Percentiles rank a stretch among this genome's conserved stretches.
Conservation (phyloP, 2,329 filamentous ascomycete species). For the Thyridium curvatum region DNA sequence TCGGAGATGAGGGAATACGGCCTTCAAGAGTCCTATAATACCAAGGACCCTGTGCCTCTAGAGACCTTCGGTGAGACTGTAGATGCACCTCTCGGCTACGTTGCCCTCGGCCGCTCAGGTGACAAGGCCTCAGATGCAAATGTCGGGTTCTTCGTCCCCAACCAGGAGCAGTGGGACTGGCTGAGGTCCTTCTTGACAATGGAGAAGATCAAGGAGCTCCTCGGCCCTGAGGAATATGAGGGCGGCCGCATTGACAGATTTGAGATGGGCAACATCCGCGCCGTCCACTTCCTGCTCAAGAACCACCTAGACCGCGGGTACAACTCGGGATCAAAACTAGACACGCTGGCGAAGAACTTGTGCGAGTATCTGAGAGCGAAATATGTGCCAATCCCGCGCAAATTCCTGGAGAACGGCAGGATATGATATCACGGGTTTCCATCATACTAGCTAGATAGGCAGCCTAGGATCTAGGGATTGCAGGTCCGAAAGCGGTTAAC, state of each 20-base stretch:
- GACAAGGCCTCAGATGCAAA: slow-evolving; percentile 30
- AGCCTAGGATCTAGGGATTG: too few species aligned
- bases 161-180: slow-evolving; percentile 36
- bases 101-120: slow-evolving; percentile 18
- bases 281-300: slow-evolving; percentile 5
- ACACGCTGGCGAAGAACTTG: slow-evolving; percentile 18
- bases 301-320: slow-evolving; percentile 7
- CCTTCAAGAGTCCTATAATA: slow-evolving; percentile 4
- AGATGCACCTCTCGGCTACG: slow-evolving; percentile 4
- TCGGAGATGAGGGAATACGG: slow-evolving; percentile 2
- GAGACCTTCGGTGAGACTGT: slow-evolving; percentile 2
- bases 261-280: slow-evolving; percentile 33
- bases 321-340: slow-evolving; percentile 4
- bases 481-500: too few species aligned
- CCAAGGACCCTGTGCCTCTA: slow-evolving; percentile 1
- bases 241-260: slow-evolving; percentile 32
- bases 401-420: slow-evolving; percentile 17
- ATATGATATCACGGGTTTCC: slow-evolving; percentile 5
- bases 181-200: slow-evolving; percentile 31
- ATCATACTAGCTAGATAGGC: too few species aligned
- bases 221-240: slow-evolving; percentile 25
- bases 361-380: slow-evolving; percentile 21
- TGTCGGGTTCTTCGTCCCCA: slow-evolving; percentile 33
- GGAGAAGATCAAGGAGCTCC: slow-evolving; percentile 24
- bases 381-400: slow-evolving; percentile 17